These are phyloP conservation scores for Orbilia blumenaviensis DNA, from an alignment of 2,329 filamentous ascomycete species.

Conservation along the genomic window DNA sequence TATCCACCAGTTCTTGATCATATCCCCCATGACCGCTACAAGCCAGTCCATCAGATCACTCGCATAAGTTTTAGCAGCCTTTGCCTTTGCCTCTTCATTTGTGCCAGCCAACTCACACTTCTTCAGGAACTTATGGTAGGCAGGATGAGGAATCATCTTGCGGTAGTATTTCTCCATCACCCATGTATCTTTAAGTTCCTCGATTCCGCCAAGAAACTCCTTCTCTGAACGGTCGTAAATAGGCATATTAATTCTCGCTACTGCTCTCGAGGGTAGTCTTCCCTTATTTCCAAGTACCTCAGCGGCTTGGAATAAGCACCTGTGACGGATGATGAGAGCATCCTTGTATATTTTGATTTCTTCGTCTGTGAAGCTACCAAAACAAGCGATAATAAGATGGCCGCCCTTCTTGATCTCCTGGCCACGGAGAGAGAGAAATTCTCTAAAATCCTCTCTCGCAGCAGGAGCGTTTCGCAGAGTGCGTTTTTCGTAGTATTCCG, in stretches of 20 bases:
- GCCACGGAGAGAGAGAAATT: neutral
- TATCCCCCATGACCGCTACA: neutral
- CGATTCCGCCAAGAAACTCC: neutral
- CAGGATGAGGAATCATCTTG: neutral
- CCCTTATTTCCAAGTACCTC: neutral
- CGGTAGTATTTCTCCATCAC: neutral
- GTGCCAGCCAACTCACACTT: neutral
- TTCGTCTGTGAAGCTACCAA: neutral
- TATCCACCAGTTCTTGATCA: neutral
- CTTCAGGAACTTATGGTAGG: neutral
- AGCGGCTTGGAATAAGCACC: neutral
- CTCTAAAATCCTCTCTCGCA: neutral
- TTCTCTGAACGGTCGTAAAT: neutral
- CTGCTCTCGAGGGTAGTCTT: neutral
- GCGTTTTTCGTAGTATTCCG: neutral
- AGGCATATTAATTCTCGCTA: neutral
- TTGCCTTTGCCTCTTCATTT: neutral
- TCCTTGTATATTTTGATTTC: neutral
- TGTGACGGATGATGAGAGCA: neutral
- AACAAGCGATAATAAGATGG: neutral
- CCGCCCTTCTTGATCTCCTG: constrained; percentile 6
- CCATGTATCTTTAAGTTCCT: constrained; percentile 9
- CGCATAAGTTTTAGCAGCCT: neutral
- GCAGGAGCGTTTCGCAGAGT: neutral
- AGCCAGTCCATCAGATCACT: neutral